Conservation (phyloP, 2,329 filamentous ascomycete genomes). For the Fusarium avenaceum region DNA sequence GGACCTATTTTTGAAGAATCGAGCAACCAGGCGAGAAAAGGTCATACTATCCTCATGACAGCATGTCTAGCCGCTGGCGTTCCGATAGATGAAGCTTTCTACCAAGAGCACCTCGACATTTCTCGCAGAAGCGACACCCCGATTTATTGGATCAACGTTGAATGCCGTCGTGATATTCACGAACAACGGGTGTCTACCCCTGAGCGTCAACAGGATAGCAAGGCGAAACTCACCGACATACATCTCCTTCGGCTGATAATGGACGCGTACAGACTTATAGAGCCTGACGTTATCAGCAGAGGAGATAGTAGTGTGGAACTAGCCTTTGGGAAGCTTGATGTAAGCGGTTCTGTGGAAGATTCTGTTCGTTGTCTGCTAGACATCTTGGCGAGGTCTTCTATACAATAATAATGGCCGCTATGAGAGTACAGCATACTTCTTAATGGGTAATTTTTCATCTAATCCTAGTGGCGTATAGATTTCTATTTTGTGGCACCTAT, state of each 20-base stretch:
- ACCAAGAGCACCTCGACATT: constrained; percentile 37
- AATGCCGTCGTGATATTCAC: not conserved
- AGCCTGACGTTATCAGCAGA: not conserved
- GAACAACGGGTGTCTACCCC: not conserved
- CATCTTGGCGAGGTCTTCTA: not conserved
- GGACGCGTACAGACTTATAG: not conserved
- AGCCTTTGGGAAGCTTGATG: not conserved
- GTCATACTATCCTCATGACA: constrained; percentile 34
- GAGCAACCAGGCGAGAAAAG: constrained; percentile 15
- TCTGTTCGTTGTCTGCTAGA: not conserved
- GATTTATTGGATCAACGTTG: constrained; percentile 33
- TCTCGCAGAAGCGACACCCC: not conserved
- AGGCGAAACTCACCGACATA: not conserved
- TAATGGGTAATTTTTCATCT: too few species aligned
- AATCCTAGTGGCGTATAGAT: too few species aligned
- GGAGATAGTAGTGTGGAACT: accelerated
- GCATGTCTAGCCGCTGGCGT: constrained; percentile 30
- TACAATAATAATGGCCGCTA: too few species aligned
- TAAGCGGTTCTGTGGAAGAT: not conserved
- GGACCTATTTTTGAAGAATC: constrained; percentile 33
- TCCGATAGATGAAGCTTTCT: constrained; percentile 12
- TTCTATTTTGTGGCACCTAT: too few species aligned
- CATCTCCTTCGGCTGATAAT: not conserved
- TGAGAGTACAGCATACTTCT: too few species aligned
- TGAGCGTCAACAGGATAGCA: not conserved